These are phyloP conservation scores for Neurospora tetraspora DNA, from an alignment of 495 filamentous ascomycete genomes.

Conservation along the genomic window DNA sequence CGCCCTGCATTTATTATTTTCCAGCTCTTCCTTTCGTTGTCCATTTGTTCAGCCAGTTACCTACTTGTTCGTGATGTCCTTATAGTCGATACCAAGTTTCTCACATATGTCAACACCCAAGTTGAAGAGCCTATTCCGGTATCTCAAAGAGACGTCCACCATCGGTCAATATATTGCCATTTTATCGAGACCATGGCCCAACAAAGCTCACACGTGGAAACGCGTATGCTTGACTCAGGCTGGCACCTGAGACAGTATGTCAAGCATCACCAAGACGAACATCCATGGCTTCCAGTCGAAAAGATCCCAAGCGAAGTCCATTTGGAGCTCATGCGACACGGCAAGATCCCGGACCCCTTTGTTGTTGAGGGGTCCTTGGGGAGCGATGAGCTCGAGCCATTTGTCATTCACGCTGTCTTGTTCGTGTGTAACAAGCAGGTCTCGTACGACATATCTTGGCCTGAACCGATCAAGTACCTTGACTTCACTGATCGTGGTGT, in stretches of 20 bases:
- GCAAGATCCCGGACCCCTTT: constrained; percentile 50
- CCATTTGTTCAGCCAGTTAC: background rate
- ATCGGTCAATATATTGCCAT: background rate
- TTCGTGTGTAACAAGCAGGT: constrained; percentile 37
- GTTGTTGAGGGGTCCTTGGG: constrained; percentile 34
- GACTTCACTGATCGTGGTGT: constrained; percentile 41
- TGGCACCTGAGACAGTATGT: constrained; percentile 13
- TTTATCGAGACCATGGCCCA: background rate
- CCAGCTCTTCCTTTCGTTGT: background rate
- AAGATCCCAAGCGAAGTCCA: constrained; percentile 16
- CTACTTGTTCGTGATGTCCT: background rate
- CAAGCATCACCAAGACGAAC: background rate
- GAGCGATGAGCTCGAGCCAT: constrained; percentile 28
- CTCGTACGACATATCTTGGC: constrained; percentile 62
- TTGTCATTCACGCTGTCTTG: constrained; percentile 41
- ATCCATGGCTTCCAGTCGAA: constrained; percentile 13
- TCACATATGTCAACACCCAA: background rate
- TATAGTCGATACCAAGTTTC: background rate
- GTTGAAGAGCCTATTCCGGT: background rate
- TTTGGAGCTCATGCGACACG: constrained; percentile 12
- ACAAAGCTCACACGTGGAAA: background rate
- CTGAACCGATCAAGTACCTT: constrained; percentile 74
- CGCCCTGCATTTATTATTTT: background rate
- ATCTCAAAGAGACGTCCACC: background rate
- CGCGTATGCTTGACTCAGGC: background rate